These are phyloP conservation scores for Tieghemostelium lacteum DNA, from an alignment of 78 protist genomes.

Conservation along the genomic window DNA sequence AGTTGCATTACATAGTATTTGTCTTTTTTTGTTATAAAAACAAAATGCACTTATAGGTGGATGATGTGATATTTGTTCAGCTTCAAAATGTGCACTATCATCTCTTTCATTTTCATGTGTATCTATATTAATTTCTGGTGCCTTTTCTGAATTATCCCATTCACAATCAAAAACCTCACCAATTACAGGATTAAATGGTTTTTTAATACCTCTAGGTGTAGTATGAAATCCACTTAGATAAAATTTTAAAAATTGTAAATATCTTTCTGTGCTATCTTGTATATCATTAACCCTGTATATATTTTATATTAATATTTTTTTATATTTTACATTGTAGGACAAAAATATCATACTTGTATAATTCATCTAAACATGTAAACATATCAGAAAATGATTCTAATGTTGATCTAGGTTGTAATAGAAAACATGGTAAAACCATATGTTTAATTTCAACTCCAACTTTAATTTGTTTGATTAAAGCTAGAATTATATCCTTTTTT, in stretches of 20 bases:
- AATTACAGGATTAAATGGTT: constrained; percentile 81
- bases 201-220: constrained; percentile 76
- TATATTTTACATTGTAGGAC: too few species aligned
- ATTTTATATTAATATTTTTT: too few species aligned
- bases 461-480: constrained; percentile 36
- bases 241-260: constrained; percentile 59
- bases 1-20: constrained; percentile 63
- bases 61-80: constrained; percentile 73
- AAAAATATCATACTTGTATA: constrained; percentile 23
- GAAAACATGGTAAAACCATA: constrained; percentile 69
- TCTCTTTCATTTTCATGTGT: neutral
- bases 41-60: constrained; percentile 65
- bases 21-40: constrained; percentile 39
- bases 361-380: constrained; percentile 59
- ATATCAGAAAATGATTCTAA: constrained; percentile 70
- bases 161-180: constrained; percentile 64
- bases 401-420: constrained; percentile 71
- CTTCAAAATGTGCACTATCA: neutral
- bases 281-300: constrained; percentile 33
- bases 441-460: constrained; percentile 51
- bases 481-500: constrained; percentile 8
- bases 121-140: constrained; percentile 17
- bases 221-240: constrained; percentile 52
- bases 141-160: constrained; percentile 21
- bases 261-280: constrained; percentile 53